Evolutionary conservation across 805 yeast species (phyloP), one percentile per base, ranked within the genome.

Genomic region (Spathaspora passalidarum): DNA sequence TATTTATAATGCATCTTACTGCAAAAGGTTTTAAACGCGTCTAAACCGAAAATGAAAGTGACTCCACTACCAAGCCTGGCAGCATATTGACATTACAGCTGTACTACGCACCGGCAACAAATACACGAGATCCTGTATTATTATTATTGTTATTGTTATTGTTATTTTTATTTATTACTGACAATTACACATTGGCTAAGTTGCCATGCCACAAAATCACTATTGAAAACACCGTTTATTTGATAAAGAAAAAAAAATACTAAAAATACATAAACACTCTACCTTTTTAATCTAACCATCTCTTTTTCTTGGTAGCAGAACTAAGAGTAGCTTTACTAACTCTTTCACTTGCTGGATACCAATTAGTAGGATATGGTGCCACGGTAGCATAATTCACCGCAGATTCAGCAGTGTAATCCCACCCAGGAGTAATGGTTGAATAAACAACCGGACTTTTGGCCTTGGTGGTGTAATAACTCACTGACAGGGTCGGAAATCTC

Each of bases 401-500:
- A 16, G 89, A 82, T 11, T 79, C 70, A 50, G 80, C 74, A 0
- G 86, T 73, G 59, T 88, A 86, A 9, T 82, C 73, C 90, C 97
- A 88, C 36, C 91, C 90, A 8, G 91, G 90, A 1, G 97, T 92
- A 23, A 79, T 54, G 1, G 98, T 92, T 1, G 96, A 80, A 32
- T 59, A 52, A 9, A 60, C 62, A 40, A 56, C 56, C 4, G 86
- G 81, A n/a, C 78, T 62, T 1, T 65, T 55, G 14, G 66, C 57
- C 22, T 65, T 35, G 0, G 86, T 67, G 10, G 79, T 55, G 66
- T 73, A 89, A 55, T 78, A 79, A 8, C 67, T 55, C 0, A 87
- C 77, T 0, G 86, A 72, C 45, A 88, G 79, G 0, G 96, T 79
- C 14, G 92, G 81, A 61, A 66, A 83, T 52, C 80, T 72, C 54